Conservation (phyloP, 345 rosid species). For the Mallotus nudiflorus region DNA sequence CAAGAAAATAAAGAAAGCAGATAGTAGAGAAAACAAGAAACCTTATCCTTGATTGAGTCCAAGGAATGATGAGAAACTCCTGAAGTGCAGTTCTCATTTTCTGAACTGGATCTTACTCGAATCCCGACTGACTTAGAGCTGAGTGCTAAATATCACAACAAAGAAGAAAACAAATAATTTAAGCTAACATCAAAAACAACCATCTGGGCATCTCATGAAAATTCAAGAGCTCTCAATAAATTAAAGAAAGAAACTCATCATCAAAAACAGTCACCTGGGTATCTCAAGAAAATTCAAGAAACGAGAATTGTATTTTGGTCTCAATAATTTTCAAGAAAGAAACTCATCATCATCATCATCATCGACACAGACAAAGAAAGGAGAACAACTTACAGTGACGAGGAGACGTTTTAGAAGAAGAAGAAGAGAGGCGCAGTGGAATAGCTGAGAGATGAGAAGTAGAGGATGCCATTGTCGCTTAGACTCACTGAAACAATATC, state of each 20-base stretch:
- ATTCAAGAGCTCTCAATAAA: not conserved
- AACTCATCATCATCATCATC: too few relatives aligned
- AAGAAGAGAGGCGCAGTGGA: constrained; percentile 29
- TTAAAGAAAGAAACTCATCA: not conserved
- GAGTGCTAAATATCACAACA: constrained; percentile 14
- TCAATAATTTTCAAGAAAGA: too few relatives aligned
- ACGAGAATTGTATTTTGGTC: not conserved
- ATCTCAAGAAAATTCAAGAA: not conserved
- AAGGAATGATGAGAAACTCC: constrained; percentile 25
- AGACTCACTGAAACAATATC: too few relatives aligned
- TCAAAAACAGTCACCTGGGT: not conserved
- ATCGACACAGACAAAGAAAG: constrained; percentile 23
- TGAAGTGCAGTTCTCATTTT: constrained; percentile 24
- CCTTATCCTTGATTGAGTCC: constrained; percentile 30
- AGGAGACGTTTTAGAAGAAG: constrained; percentile 15
- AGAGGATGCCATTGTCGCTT: constrained; percentile 26
- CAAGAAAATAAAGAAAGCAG: not conserved
- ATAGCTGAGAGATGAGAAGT: constrained; percentile 33
- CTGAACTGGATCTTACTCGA: constrained; percentile 40
- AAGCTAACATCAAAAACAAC: not conserved
- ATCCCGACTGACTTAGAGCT: constrained; percentile 31
- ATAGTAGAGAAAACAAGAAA: constrained; percentile 9
- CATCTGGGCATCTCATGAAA: not conserved
- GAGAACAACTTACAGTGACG: constrained; percentile 34
- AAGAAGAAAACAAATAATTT: not conserved